Evolutionary conservation across 2,329 filamentous ascomycete genomes (phyloP).

Genomic region (Beauveria caledonica): DNA sequence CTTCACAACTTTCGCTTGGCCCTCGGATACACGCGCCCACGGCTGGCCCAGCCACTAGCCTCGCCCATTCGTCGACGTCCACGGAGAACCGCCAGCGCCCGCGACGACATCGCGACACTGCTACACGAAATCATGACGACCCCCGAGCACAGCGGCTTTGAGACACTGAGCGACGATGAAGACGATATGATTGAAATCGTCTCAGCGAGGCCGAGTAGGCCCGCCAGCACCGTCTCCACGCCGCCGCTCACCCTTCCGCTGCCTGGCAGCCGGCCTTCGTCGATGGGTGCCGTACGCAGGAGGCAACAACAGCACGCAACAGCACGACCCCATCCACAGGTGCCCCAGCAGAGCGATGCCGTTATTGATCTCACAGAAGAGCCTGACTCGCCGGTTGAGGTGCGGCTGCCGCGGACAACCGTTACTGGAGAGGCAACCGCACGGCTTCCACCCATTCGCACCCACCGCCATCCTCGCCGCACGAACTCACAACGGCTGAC

Average conservation of each 20-base stretch:
- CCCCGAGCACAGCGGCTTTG: neutral
- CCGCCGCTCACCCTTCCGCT: neutral
- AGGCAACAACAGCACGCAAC: conserved; percentile 6
- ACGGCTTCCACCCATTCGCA: conserved; percentile 6
- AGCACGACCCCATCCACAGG: conserved; percentile 11
- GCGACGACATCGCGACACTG: neutral
- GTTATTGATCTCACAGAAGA: conserved; percentile 45
- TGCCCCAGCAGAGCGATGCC: conserved; percentile 14
- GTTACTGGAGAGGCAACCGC: neutral
- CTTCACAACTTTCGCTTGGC: neutral
- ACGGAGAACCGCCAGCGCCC: neutral
- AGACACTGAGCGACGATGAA: conserved; percentile 14
- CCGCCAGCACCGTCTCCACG: neutral
- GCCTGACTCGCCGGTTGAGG: conserved; percentile 37
- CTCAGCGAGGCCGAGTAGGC: neutral
- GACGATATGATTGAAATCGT: conserved; percentile 30
- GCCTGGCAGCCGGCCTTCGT: neutral
- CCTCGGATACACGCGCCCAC: neutral
- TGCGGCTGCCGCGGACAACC: conserved; percentile 24
- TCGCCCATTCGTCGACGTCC: neutral
- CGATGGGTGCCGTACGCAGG: conserved; percentile 1
- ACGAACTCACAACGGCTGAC: conserved; percentile 33
- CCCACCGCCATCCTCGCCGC: conserved; percentile 30
- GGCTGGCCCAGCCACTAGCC: too few relatives aligned
- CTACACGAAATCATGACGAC: neutral